A percentile compares a stretch with the other conserved stretches of the same genome.
Evolutionary conservation across 352 stramenopile genomes (phyloP).

Genomic region (Pythium guiyangense): DNA sequence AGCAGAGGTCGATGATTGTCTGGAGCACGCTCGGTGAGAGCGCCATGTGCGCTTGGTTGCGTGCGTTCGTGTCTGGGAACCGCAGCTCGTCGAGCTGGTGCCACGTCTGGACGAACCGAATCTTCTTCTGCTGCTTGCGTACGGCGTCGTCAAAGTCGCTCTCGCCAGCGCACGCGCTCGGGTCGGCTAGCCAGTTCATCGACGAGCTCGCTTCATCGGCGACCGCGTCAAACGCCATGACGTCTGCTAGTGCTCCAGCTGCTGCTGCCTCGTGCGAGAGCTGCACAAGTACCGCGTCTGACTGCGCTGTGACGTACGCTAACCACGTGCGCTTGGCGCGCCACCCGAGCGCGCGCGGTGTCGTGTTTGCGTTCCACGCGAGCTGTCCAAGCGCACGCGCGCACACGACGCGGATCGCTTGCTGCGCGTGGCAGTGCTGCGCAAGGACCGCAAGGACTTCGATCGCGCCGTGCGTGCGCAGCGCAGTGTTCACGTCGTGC

Average conservation of each 20-base stretch:
- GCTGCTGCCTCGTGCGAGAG: conserved; percentile 13
- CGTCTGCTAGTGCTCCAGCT: background rate
- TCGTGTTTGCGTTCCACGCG: conserved; percentile 66
- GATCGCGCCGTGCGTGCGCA: conserved; percentile 58
- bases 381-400: conserved; percentile 50
- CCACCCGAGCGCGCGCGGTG: conserved; percentile 51
- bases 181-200: conserved; percentile 62
- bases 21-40: conserved; percentile 47
- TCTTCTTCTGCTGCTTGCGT: conserved; percentile 31
- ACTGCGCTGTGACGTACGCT: conserved; percentile 37
- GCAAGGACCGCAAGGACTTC: conserved; percentile 51
- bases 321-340: conserved; percentile 65
- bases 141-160: conserved; percentile 19
- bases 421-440: conserved; percentile 27
- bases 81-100: conserved; percentile 39
- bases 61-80: conserved; percentile 35
- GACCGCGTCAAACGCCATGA: conserved; percentile 46
- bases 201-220: conserved; percentile 26
- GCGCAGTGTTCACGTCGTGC: conserved; percentile 33
- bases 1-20: conserved; percentile 46
- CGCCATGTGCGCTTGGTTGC: conserved; percentile 66
- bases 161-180: conserved; percentile 31
- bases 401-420: conserved; percentile 34
- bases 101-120: conserved; percentile 48
- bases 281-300: conserved; percentile 23